Base-by-base conservation (phyloP, 345 rosid genomes). In the Salix exigua region DNA sequence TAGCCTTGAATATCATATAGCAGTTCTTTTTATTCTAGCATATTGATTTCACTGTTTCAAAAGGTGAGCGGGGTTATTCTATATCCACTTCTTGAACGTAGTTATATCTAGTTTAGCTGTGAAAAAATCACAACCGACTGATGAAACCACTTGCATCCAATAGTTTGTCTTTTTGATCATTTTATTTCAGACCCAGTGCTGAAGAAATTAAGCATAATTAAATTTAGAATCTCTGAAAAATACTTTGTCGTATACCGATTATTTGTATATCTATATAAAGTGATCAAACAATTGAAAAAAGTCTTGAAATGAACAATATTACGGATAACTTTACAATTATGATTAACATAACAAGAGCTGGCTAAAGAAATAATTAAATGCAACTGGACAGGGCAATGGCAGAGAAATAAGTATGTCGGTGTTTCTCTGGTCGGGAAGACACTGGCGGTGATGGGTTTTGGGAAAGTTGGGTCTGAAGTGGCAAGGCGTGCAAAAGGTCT, bases 391-490 rank as follows among this genome's bases (percentile, higher is more conserved):
- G 98, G 97, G 66, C 82, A 90, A 89, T 93, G 98, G 98, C 78
- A 80, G 75, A 84, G 98, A 76, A 91, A 61, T 92, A 93, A 88
- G 86, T 91, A 90, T 46, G 93, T 93, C 0, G 97, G 98, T 0
- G 97, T 90, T 28, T 93, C 98, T 0, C 40, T 93, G 25, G 97
- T 91, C 33, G 94, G 94, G 26, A 91, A 91, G 82, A 93, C 97
- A 7, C 28, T 93, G 31, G 97, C 98, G 17, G 84, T 93, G 25
- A 89, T 93, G 91, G 98, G 98, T 6, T 93, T 91, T 67, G 98
- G 98, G 2, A 93, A 93, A 85, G 98, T 93, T 1, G 98, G 98
- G 3, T 83, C 92, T 25, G 97, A 91, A 83, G 97, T 93, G 35
- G 93, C 98, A 10, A 89, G 97, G 40, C 86, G 97, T 40, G 97